phyloP scores from a whole-genome alignment of 768 basidiomycete species.

The Amanita inopinata region DNA sequence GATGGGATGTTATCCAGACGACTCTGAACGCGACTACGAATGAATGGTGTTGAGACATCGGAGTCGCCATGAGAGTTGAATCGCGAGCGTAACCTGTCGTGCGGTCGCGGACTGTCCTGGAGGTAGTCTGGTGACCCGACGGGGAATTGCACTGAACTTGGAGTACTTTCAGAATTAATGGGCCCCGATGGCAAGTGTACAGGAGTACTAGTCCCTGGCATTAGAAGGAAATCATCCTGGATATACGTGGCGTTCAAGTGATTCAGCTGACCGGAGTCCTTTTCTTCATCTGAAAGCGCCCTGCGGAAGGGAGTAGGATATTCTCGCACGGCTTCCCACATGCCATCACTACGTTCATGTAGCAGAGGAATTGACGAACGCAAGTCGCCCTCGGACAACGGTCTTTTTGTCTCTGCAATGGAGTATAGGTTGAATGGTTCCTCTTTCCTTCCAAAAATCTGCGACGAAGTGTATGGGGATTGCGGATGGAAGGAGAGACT shows the following conservation, averaged over 20 bases:
- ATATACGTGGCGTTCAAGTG: conserved; percentile 31
- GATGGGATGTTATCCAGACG: conserved; percentile 48
- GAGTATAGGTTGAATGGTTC: conserved; percentile 78
- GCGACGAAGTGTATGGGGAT: conserved; percentile 82
- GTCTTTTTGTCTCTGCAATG: conserved; percentile 65
- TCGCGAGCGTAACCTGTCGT: conserved; percentile 43
- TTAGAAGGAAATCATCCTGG: conserved; percentile 33
- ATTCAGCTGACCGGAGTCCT: conserved; percentile 37
- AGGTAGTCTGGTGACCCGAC: conserved; percentile 66
- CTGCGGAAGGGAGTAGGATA: conserved; percentile 71
- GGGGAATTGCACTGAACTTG: conserved; percentile 76
- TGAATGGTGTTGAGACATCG: conserved; percentile 67
- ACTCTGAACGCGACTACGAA: conserved; percentile 79
- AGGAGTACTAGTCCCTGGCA: conserved; percentile 37
- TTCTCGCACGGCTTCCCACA: conserved; percentile 40
- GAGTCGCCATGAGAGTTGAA: conserved; percentile 68
- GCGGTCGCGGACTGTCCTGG: conserved; percentile 45
- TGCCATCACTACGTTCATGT: conserved; percentile 29
- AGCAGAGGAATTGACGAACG: too few species aligned
- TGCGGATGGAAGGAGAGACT: conserved; percentile 45
- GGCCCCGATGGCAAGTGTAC: conserved; percentile 52
- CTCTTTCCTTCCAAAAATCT: conserved; percentile 69
- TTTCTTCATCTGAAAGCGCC: conserved; percentile 69
- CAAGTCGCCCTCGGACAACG: conserved; percentile 46
- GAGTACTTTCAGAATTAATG: conserved; percentile 39